Conservation (phyloP, 2,329 filamentous ascomycete species). For the Alternaria arbusti region DNA sequence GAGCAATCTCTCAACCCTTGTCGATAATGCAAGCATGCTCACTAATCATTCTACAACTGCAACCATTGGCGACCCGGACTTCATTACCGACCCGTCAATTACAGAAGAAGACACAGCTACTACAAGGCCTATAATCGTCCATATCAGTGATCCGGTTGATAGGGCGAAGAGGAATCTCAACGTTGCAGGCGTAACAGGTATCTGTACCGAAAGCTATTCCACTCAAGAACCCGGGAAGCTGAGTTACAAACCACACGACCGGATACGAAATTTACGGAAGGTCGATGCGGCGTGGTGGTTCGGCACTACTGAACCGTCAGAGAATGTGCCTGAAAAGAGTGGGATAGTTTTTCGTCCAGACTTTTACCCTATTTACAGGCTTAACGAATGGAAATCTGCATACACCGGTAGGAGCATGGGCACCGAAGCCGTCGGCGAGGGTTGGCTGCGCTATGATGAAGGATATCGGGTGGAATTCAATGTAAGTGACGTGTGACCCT, state of each 20-base stretch:
- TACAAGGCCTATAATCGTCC: background rate
- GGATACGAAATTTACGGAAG: background rate
- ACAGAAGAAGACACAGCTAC: background rate
- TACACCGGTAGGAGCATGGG: background rate
- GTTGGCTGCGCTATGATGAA: background rate
- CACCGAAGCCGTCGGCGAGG: background rate
- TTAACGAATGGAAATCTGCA: background rate
- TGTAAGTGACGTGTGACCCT: background rate
- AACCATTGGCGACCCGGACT: background rate
- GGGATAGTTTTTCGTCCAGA: background rate
- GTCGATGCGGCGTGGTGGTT: background rate
- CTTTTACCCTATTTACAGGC: background rate
- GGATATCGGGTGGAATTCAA: background rate
- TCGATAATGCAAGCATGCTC: background rate
- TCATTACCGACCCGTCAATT: background rate
- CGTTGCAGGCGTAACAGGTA: background rate
- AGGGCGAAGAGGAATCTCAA: background rate
- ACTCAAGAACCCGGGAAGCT: background rate
- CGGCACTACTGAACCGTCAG: background rate
- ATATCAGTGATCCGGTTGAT: background rate
- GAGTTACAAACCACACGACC: background rate
- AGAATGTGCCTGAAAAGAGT: background rate
- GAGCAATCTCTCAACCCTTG: background rate
- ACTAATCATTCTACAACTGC: background rate
- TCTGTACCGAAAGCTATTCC: background rate